Evolutionary conservation across 2,329 filamentous ascomycete species (phyloP), one percentile per base, ranked within the genome.

Genomic region (Clarireedia paspali): DNA sequence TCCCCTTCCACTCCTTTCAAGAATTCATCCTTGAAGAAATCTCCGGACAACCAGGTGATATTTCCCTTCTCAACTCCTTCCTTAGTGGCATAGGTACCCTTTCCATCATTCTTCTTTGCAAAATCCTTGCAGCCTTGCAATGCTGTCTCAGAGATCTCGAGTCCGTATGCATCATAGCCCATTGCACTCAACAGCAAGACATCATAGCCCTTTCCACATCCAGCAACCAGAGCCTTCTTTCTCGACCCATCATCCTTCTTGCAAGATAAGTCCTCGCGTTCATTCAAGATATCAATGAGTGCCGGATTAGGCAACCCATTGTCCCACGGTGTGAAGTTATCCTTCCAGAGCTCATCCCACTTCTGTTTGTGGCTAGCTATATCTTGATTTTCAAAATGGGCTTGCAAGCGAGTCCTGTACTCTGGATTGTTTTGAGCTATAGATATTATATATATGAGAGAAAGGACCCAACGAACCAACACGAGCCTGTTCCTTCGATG

Each of bases 151-250:
- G 62, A 64, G n/a, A 61, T 51, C 44, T 95, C 90, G 1, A 95
- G 72, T 0, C 89, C 91, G 64, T 82, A 84, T 1, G 84, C 83
- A 70, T 95, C 86, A 68, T 88, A 94, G 1, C 90, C 90, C 66
- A 85, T 82, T 9, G 82, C 81, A 50, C 84, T 81, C 46, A 95
- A 77, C 39, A 95, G 75, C 9, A 89, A 75, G 1, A 90, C 87
- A 72, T 95, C 91, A 66, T 94, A 87, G 5, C 90, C 91, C 47
- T 81, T 80, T 0, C 90, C 91, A 70, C 90, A 95, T 5, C 89
- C 90, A 0, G 90, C 88, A 0, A 95, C 86, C 7, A 95, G 74
- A 1, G 85, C 89, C 63, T 79, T 80, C 54, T 72, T 62, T 55
- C 70, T 73, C 64, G 27, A 70, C 55, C 58, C 15, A 46, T 51